Base-by-base conservation (phyloP, 1,284 basidiomycete species). In the Macrocybe sp. region DNA sequence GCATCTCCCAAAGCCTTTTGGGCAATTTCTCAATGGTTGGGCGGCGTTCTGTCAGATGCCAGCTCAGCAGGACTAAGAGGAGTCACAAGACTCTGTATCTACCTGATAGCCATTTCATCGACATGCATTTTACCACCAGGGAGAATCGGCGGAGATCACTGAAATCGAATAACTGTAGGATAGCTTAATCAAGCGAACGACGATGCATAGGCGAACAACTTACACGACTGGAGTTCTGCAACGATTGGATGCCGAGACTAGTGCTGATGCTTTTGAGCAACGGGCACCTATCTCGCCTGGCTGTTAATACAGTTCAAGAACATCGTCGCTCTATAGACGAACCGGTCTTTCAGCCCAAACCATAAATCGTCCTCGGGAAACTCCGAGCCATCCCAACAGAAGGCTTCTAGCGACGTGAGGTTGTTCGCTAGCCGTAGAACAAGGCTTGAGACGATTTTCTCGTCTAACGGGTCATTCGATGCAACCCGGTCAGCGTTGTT, bases 321-420 rank as follows among this genome's bases (percentile, higher is more conserved):
- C 22, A 22, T 22, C 22, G 22, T 22, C 22, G 22, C 22, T 22
- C 22, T 22, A 3, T 22, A 22, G 31, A 59, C 61, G 48, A 46
- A 82, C 78, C 67, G 74, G 16, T 65, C 57, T 36, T 72, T 69
- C 36, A 83, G 60, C 32, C 69, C 65, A 32, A 69, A 59, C 79
- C 79, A 82, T 63, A 83, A 66, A 16, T 70, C 64, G 47, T 82
- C 78, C 37, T 68, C 64, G 3, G 74, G 75, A 51, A 73, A 65
- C 54, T 79, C 79, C 53, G 74, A 68, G 0, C 75, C 79, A 49
- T 79, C 76, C 81, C 81, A 83, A 41, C 69, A 61, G 55, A 83
- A 82, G 0, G 64, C 67, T 29, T 71, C 64, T 47, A 83, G 62
- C 1, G 69, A 68, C 38, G 74, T 72, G 37, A 81, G 58, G 31